Percentiles rank a stretch among this genome's conserved stretches.
Conservation (phyloP, 192 early-diverging fungal genomes). For the Pilaira anomala region DNA sequence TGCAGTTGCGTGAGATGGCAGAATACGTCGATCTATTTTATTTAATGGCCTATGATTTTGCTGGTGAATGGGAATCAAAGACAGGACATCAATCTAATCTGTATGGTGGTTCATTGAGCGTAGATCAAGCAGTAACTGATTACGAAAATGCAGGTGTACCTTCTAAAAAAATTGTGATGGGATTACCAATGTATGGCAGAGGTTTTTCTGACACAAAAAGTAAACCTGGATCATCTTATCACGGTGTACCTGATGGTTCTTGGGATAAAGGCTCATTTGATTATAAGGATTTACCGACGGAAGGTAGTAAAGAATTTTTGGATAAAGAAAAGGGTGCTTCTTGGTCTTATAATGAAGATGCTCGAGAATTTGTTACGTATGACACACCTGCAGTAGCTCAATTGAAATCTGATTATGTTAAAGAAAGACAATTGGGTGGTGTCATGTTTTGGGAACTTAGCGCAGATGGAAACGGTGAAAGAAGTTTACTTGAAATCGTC, state of each 20-base stretch:
- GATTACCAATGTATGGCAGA: constrained; percentile 88
- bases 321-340: constrained; percentile 72
- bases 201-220: constrained; percentile 78
- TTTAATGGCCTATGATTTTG: constrained; percentile 90
- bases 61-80: constrained; percentile 59
- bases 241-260: constrained; percentile 72
- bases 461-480: constrained; percentile 40
- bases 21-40: constrained; percentile 79
- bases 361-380: constrained; percentile 78
- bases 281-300: constrained; percentile 74
- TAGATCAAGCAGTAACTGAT: constrained; percentile 68
- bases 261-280: constrained; percentile 94
- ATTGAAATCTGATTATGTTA: constrained; percentile 69
- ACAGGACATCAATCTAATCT: constrained; percentile 90
- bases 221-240: constrained; percentile 58
- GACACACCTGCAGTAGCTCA: constrained; percentile 67
- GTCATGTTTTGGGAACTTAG: constrained; percentile 82
- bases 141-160: constrained; percentile 80
- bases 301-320: constrained; percentile 67
- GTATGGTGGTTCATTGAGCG: constrained; percentile 57
- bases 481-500: constrained; percentile 41
- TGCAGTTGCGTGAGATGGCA: constrained; percentile 59
- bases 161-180: constrained; percentile 82
- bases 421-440: constrained; percentile 56
- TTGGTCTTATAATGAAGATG: constrained; percentile 70